Base-by-base conservation (phyloP, 768 basidiomycete species). In the Boletus subparvulus region DNA sequence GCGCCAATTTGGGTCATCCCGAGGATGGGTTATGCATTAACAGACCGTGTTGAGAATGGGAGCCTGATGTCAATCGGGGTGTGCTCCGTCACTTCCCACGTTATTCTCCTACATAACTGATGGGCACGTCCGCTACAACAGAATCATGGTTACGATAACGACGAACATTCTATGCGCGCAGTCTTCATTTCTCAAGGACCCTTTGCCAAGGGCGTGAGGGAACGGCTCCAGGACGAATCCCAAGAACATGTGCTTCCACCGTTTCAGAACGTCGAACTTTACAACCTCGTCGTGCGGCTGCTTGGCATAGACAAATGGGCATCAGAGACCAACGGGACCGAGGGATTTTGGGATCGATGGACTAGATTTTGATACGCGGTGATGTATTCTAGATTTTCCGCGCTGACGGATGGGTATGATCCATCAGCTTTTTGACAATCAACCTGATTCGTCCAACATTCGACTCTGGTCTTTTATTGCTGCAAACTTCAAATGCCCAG, bases 61-160 rank as follows among this genome's bases (percentile, higher is more conserved):
- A 62, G 46, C 35, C 21, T 67, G 21, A 77, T 88, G 78, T 83
- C 77, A 55, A 91, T 87, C 70, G 92, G 91, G 35, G 90, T 91
- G 67, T 62, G 33, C 45, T 26, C 40, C 8, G 33, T 30, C 5
- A 33, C 32, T 14, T 28, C 2, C n/a, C 19, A 19, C 17, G 13
- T 26, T 8, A 11, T 37, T 24, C 36, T 47, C 28, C 21, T 30
- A 14, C 21, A 14, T 17, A 13, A 35, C 55, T 62, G 39, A 50
- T 32, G 30, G 30, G 30, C 43, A 47, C 36, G 54, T 19, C 11
- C 21, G 7, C 48, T 40, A 37, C 41, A 50, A 36, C 61, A 91
- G 88, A 92, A 85, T 61, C 94, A 95, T 66, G 93, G 94, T 5
- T 96, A 93, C 66, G 92, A 94, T 67, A 92, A 93, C 60, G 71